phyloP scores from a whole-genome alignment of 164 flowering plant species.

The Berberis thunbergii region DNA sequence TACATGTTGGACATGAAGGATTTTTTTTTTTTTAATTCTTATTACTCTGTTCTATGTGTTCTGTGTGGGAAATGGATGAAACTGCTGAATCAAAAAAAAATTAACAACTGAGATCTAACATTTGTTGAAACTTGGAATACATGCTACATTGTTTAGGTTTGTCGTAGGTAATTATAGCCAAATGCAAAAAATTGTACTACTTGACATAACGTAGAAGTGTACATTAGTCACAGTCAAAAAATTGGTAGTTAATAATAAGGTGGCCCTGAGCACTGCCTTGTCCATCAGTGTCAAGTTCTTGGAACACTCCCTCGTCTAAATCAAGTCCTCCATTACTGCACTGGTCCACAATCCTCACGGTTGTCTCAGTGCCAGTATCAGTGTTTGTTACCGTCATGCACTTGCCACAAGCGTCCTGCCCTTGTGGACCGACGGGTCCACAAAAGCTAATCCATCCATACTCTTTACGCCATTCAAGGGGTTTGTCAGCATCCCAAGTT shows the following conservation, averaged over 20 bases:
- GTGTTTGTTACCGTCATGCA: conserved; percentile 54
- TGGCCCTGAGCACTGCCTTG: conserved; percentile 30
- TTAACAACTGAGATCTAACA: neutral
- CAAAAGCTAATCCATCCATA: conserved; percentile 51
- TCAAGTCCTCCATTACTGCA: conserved; percentile 79
- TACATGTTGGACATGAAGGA: too few species aligned
- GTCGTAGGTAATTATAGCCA: too few species aligned
- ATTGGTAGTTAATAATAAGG: conserved; percentile 25
- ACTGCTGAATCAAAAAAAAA: neutral
- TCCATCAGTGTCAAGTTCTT: conserved; percentile 47
- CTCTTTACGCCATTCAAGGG: conserved; percentile 31
- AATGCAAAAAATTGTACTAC: neutral
- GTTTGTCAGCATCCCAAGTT: conserved; percentile 42
- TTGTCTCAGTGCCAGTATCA: conserved; percentile 33
- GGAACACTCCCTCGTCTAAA: conserved; percentile 46
- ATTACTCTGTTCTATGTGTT: too few species aligned
- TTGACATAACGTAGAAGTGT: too few species aligned
- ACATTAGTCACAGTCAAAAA: conserved; percentile 11
- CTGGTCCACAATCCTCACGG: conserved; percentile 72
- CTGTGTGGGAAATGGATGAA: too few species aligned
- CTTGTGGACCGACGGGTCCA: conserved; percentile 31
- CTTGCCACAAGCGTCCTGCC: conserved; percentile 32
- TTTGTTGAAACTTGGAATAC: neutral
- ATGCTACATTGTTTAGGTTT: neutral
- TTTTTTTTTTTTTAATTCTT: too few species aligned